Evolutionary conservation across 2,329 filamentous ascomycete genomes (phyloP).

Genomic region (Botryosphaeria dothidea): DNA sequence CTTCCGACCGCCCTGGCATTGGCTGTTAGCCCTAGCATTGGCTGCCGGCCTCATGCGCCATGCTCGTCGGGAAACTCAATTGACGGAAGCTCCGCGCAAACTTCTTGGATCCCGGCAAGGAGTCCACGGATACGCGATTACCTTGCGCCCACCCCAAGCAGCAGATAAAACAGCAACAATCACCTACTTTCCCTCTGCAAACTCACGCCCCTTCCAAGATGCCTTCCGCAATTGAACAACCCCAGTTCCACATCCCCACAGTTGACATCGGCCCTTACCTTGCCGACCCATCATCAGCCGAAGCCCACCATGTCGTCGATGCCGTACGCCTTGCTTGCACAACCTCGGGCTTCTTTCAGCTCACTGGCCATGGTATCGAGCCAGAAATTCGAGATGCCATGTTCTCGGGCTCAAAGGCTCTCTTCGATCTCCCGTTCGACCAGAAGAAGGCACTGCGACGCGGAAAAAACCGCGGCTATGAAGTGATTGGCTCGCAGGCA

Average conservation of each 20-base stretch:
- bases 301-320: neutral
- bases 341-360: constrained; percentile 16
- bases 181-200: neutral
- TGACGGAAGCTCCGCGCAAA: neutral
- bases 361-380: constrained; percentile 2
- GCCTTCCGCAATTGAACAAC: neutral
- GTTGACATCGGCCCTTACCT: constrained; percentile 8
- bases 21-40: no score
- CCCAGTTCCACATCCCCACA: constrained; percentile 1
- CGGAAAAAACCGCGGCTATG: constrained; percentile 19
- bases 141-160: neutral
- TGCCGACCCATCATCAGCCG: neutral
- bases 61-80: neutral
- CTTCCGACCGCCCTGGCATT: neutral
- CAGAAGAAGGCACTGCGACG: constrained; percentile 15
- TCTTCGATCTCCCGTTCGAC: neutral
- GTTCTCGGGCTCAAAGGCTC: constrained; percentile 8
- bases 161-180: neutral
- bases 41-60: no score
- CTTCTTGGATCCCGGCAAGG: no score
- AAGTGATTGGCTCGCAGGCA: constrained; percentile 21
- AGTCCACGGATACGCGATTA: neutral
- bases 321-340: constrained; percentile 2
- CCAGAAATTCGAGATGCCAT: neutral
- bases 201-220: neutral